Evolutionary conservation across 345 rosid genomes (phyloP), one percentile per base, ranked within the genome.

Genomic region (Turritis glabra): DNA sequence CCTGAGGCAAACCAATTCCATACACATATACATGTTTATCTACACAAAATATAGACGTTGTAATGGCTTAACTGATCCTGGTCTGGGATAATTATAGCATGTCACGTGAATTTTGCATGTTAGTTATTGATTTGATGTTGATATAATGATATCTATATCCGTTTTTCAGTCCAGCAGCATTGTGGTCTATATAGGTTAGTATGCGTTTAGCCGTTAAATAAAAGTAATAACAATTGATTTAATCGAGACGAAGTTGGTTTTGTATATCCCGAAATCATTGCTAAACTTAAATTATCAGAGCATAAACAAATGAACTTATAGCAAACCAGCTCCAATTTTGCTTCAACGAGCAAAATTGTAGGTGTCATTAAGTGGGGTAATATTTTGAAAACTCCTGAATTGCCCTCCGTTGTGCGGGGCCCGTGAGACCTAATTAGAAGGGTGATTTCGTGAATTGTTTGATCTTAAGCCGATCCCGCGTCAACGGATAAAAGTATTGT

Each of bases 81-180:
- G 77, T 73, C 57, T 23, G 57, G 37, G 10, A 54, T 54, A 73
- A 8, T 54, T 44, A 6, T 30, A 64, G 57, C 71, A 73, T 54
- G 57, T 64, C 77, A 73, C 67, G 64, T 73, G 64, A 22, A 10
- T 63, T 64, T 73, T 30, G 64, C 77, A 38, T 43, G 2, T 43
- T 43, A 15, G 55, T 6, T 2, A 46, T 15, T 41, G 51, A 18
- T 17, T 41, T 41, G 47, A 64, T 73, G 35, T 53, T 63, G 54
- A 73, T 50, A 4, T n/a, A 44, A 27, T 60, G 59, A 71, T 53
- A 7, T 67, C 41, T 4, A 8, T 35, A 59, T 35, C 59, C 3
- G 67, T 72, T 27, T 27, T 23, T n/a, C 23, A 26, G 8, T 50
- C 51, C 60, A 60, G 29, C 60, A 60, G 29, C 59, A 18, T 50